Base-by-base conservation (phyloP, 176 grass and related monocot species). In the Oryza rufipogon region DNA sequence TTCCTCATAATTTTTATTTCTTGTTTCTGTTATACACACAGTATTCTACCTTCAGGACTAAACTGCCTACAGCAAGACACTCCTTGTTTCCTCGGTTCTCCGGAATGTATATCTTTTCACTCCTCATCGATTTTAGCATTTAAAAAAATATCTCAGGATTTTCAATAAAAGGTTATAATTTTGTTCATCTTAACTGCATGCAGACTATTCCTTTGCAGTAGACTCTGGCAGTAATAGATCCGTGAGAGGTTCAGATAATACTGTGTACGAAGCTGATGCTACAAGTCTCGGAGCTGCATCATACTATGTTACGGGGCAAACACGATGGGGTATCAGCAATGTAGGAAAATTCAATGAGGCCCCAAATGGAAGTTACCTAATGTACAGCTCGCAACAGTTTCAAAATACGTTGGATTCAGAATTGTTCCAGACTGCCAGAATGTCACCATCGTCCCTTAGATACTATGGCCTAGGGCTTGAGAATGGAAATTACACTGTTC, bases 401-500 rank as follows among this genome's bases (percentile, higher is more conserved):
- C 84, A 89, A 47, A 94, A 91, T 25, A 51, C 90, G 16, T 44
- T 48, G 11, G 88, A 91, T 84, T 64, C 90, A 61, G 90, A 83
- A 75, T 13, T 97, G n/a, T 97, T 89, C 61, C 88, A 93, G 20
- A 89, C 87, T 63, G 72, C 86, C 48, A 92, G 95, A 58, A 89
- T 94, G 88, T 94, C 90, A 69, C 75, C 95, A 64, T 97, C 95
- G 26, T 91, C 95, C 12, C 66, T 97, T 30, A 91, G 95, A 86
- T 97, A 97, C 58, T 97, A 97, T 14, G 95, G 95, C 9, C 61
- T 97, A 68, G 95, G 95, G 64, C 95, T 94, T 75, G 75, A 97
- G 85, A 97, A 97, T 88, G 95, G 95, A 66, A 94, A 97, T 80
- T 97, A 97, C 71, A 97, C 84, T 23, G 88, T 97, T 15, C 74